These are phyloP conservation scores for Phytophthora pistaciae DNA, from an alignment of 352 stramenopile species.

Conservation along the genomic window DNA sequence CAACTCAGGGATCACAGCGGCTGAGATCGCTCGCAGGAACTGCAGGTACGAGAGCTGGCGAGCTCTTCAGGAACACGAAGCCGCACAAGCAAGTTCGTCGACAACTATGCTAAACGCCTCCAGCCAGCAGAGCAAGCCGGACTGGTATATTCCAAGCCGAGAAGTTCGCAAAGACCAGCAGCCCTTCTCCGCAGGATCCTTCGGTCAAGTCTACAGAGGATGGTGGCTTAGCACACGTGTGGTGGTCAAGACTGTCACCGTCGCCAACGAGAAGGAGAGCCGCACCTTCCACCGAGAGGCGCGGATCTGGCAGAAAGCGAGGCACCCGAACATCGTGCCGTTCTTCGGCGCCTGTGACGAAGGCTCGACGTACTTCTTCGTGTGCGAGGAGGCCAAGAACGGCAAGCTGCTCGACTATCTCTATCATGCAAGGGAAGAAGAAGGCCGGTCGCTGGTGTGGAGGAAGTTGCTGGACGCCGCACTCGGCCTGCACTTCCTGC, in stretches of 20 bases:
- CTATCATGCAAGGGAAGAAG: constrained; percentile 14
- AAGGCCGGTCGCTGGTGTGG: constrained; percentile 20
- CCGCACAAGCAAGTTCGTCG: background rate
- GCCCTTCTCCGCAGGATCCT: constrained; percentile 22
- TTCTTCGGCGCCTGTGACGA: constrained; percentile 35
- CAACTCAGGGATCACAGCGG: background rate
- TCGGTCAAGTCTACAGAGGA: constrained; percentile 26
- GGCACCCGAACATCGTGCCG: constrained; percentile 30
- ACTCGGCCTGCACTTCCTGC: constrained; percentile 25
- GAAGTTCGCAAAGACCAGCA: constrained; percentile 21
- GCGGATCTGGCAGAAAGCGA: constrained; percentile 20
- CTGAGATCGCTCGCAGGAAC: constrained; percentile 10
- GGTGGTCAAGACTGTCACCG: constrained; percentile 22
- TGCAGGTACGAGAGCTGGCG: constrained; percentile 6
- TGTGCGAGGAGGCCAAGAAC: constrained; percentile 32
- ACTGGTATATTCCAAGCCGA: constrained; percentile 22
- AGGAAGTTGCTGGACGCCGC: constrained; percentile 23
- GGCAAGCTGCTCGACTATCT: constrained; percentile 27
- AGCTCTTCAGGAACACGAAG: background rate
- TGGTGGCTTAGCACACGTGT: constrained; percentile 32
- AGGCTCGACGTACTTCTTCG: constrained; percentile 29
- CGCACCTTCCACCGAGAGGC: constrained; percentile 26
- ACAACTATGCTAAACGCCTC: background rate
- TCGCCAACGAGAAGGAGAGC: constrained; percentile 20
- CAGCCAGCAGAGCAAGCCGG: background rate